A percentile compares a stretch with the other conserved stretches of the same genome.
These are phyloP conservation scores for Daphne laureola DNA, from an alignment of 441 rosid species.

Conservation along the genomic window DNA sequence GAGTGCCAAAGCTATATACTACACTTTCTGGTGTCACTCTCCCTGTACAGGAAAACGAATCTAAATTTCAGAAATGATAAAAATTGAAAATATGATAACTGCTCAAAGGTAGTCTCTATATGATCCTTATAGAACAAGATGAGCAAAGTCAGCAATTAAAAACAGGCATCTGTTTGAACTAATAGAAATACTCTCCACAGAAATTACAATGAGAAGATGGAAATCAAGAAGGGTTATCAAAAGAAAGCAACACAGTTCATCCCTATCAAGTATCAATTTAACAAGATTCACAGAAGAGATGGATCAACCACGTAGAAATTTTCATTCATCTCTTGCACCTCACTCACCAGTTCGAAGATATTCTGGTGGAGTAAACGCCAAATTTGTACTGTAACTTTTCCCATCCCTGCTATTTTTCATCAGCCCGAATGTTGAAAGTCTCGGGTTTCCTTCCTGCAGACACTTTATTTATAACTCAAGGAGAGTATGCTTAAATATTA, in stretches of 20 bases:
- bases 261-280: too few relatives aligned
- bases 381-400: slow-evolving; percentile 64
- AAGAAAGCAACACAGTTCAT: too few relatives aligned
- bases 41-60: slow-evolving; percentile 26
- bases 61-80: neutral
- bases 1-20: slow-evolving; percentile 88
- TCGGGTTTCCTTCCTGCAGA: slow-evolving; percentile 59
- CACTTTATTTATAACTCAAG: slow-evolving; percentile 11
- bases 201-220: too few relatives aligned
- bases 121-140: too few relatives aligned
- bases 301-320: too few relatives aligned
- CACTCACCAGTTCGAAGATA: slow-evolving; percentile 57
- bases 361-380: slow-evolving; percentile 75
- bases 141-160: too few relatives aligned
- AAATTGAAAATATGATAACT: too few relatives aligned
- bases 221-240: too few relatives aligned
- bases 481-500: slow-evolving; percentile 9
- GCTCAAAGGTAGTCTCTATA: too few relatives aligned
- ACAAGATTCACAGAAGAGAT: too few relatives aligned
- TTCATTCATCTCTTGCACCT: neutral
- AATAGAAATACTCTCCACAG: too few relatives aligned
- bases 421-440: slow-evolving; percentile 64
- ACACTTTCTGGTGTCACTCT: slow-evolving; percentile 92
- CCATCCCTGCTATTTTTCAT: slow-evolving; percentile 79
- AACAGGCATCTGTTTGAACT: too few relatives aligned